Conservation (phyloP, 1,284 basidiomycete genomes). For the Sphagnurus paluster region DNA sequence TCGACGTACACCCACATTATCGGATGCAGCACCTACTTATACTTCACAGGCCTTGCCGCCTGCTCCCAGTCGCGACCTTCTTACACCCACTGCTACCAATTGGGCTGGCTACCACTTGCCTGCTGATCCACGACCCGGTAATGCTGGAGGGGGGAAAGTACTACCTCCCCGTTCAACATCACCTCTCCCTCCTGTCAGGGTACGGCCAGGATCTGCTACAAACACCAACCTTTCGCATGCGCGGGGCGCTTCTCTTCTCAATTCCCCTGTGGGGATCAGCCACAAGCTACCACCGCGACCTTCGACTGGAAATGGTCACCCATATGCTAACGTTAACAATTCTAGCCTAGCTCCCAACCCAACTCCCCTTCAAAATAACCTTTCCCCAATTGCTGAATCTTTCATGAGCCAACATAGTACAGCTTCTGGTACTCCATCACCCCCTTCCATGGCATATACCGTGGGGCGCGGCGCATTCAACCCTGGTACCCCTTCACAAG, state of each 20-base stretch:
- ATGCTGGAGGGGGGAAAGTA: slow-evolving; percentile 37
- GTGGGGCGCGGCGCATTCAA: slow-evolving; percentile 59
- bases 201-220: slow-evolving; percentile 32
- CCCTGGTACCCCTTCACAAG: slow-evolving; percentile 42
- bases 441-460: slow-evolving; percentile 48
- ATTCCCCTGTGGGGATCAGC: slow-evolving; percentile 32
- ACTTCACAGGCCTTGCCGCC: slow-evolving; percentile 55
- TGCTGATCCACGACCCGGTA: slow-evolving; percentile 57
- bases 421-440: slow-evolving; percentile 45
- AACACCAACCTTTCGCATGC: slow-evolving; percentile 38
- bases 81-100: slow-evolving; percentile 46
- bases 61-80: slow-evolving; percentile 43
- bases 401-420: slow-evolving; percentile 43
- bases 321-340: slow-evolving; percentile 54
- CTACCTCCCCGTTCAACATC: slow-evolving; percentile 52
- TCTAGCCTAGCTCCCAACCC: slow-evolving; percentile 40
- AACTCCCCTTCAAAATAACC: slow-evolving; percentile 31
- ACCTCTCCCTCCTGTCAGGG: slow-evolving; percentile 48
- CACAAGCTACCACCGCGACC: slow-evolving; percentile 41
- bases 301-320: slow-evolving; percentile 42
- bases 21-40: slow-evolving; percentile 45
- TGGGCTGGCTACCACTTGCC: slow-evolving; percentile 61
- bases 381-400: slow-evolving; percentile 73
- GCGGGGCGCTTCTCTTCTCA: slow-evolving; percentile 49
- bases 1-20: slow-evolving; percentile 57